phyloP scores from a whole-genome alignment of 2,329 filamentous ascomycete genomes.

The Ceratocystis huliohia region DNA sequence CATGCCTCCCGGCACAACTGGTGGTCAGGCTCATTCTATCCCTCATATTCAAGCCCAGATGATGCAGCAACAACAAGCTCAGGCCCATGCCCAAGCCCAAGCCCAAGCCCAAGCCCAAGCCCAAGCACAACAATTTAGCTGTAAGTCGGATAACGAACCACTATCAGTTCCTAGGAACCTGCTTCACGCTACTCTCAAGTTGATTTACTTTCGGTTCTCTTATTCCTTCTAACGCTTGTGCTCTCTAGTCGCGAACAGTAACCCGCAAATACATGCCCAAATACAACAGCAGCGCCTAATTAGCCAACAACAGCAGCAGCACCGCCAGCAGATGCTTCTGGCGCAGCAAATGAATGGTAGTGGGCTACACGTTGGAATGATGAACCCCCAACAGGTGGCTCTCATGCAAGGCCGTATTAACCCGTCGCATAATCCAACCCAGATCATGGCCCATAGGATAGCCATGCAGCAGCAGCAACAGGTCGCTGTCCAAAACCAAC shows the following conservation, averaged over 20 bases:
- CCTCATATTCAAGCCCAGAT: conserved; percentile 53
- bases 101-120: conserved; percentile 32
- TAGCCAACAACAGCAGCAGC: conserved; percentile 42
- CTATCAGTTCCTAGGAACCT: not conserved
- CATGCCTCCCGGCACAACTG: conserved; percentile 55
- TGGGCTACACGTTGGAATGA: conserved; percentile 40
- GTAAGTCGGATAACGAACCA: not conserved
- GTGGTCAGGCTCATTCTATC: conserved; percentile 55
- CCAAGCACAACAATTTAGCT: conserved; percentile 16
- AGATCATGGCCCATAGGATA: conserved; percentile 35
- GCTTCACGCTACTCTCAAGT: too few species aligned
- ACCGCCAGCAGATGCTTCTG: conserved; percentile 40
- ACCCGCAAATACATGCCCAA: conserved; percentile 30
- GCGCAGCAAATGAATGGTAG: conserved; percentile 39
- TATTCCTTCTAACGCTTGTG: not conserved
- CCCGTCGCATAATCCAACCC: conserved; percentile 25
- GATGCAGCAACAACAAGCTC: conserved; percentile 38
- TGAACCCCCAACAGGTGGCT: conserved; percentile 40
- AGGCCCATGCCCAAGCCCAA: not conserved
- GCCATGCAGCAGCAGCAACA: conserved; percentile 35
- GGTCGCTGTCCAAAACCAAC: conserved; percentile 27
- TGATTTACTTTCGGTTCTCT: too few species aligned
- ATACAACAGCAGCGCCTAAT: conserved; percentile 43
- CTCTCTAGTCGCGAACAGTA: conserved; percentile 21
- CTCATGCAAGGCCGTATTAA: conserved; percentile 30